Percentiles rank a stretch among this genome's conserved stretches.
Conservation (phyloP, 805 yeast genomes). For the Sugiyamaella boreocaroliniensis region DNA sequence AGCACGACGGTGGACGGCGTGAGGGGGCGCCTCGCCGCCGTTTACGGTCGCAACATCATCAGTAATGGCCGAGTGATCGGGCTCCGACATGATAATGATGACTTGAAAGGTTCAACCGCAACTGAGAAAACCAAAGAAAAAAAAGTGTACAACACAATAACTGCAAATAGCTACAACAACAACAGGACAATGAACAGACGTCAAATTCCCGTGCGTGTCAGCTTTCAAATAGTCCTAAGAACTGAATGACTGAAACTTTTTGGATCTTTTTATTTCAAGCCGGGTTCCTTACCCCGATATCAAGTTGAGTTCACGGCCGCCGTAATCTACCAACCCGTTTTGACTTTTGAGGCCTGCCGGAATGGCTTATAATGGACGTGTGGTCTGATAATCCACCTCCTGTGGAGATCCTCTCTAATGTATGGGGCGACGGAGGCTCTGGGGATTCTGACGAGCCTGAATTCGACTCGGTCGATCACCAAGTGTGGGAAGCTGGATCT, state of each 20-base stretch:
- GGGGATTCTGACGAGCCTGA: not conserved
- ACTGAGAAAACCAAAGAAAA: too few species aligned
- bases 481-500: not conserved
- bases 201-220: too few species aligned
- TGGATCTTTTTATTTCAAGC: too few species aligned
- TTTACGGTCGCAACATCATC: not conserved
- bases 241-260: too few species aligned
- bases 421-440: not conserved
- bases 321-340: not conserved
- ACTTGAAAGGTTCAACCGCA: too few species aligned
- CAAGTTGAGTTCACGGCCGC: not conserved
- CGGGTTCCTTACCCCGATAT: too few species aligned
- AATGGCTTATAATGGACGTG: not conserved
- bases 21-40: not conserved
- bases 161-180: too few species aligned
- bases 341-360: not conserved
- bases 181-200: too few species aligned
- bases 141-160: too few species aligned
- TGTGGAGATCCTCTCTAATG: not conserved
- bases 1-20: constrained; percentile 9
- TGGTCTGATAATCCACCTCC: not conserved
- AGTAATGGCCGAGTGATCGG: not conserved
- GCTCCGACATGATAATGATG: not conserved
- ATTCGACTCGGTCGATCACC: not conserved
- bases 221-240: too few species aligned